Evolutionary conservation across 2,329 filamentous ascomycete species (phyloP).

Genomic region (Fusarium denticulatum): DNA sequence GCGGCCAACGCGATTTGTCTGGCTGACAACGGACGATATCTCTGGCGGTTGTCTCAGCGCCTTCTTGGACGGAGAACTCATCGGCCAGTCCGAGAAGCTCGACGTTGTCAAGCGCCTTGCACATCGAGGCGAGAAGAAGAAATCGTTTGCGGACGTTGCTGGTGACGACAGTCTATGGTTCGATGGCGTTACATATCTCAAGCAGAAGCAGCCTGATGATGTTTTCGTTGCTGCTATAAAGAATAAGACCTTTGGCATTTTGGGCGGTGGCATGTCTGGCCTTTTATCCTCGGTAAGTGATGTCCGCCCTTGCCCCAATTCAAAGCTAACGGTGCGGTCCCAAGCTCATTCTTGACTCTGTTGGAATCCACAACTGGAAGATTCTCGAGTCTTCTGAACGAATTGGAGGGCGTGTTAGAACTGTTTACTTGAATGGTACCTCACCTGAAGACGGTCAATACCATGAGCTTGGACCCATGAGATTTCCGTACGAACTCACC

Average conservation of each 20-base stretch:
- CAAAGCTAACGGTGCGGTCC: fast-evolving
- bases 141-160: slow-evolving; percentile 8
- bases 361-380: slow-evolving; percentile 57
- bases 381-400: slow-evolving; percentile 54
- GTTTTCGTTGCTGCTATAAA: slow-evolving; percentile 36
- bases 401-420: slow-evolving; percentile 55
- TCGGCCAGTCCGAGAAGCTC: slow-evolving; percentile 30
- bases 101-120: not conserved
- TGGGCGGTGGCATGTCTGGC: slow-evolving; percentile 53
- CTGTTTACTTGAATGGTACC: slow-evolving; percentile 53
- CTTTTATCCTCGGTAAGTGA: not conserved
- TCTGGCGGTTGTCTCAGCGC: slow-evolving; percentile 34
- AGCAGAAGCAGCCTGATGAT: slow-evolving; percentile 39
- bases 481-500: slow-evolving; percentile 66
- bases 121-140: not conserved
- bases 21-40: slow-evolving; percentile 20
- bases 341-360: slow-evolving; percentile 53
- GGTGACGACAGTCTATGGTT: slow-evolving; percentile 27
- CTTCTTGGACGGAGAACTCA: slow-evolving; percentile 25
- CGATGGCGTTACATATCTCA: slow-evolving; percentile 39
- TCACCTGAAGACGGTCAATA: slow-evolving; percentile 33
- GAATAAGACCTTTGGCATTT: slow-evolving; percentile 43
- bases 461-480: slow-evolving; percentile 70
- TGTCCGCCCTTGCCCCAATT: fast-evolving
- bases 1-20: slow-evolving; percentile 37